Evolutionary conservation across 2,329 filamentous ascomycete genomes (phyloP).

Genomic region (Daldinia sp.): DNA sequence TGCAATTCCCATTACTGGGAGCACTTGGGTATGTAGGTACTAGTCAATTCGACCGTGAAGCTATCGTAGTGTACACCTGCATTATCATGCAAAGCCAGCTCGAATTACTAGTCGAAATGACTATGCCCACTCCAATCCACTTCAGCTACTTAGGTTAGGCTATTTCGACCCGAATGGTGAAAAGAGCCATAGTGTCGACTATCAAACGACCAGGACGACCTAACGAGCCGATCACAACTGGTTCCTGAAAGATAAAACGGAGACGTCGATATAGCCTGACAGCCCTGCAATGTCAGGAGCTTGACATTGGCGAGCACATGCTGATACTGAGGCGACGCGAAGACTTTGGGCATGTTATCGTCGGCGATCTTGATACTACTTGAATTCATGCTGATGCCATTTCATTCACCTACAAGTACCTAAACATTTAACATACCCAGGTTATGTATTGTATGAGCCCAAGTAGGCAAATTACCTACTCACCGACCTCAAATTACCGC

Average conservation of each 20-base stretch:
- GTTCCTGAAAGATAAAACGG: slow-evolving; percentile 16
- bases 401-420: not conserved
- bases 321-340: slow-evolving; percentile 4
- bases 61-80: too few relatives aligned
- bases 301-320: slow-evolving; percentile 27
- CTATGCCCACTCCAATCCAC: slow-evolving; percentile 2
- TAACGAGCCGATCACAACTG: slow-evolving; percentile 28
- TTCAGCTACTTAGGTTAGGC: too few relatives aligned
- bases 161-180: slow-evolving; percentile 14
- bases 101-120: not conserved
- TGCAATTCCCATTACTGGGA: too few relatives aligned
- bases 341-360: not conserved
- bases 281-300: slow-evolving; percentile 16
- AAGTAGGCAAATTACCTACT: too few relatives aligned
- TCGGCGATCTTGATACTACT: slow-evolving; percentile 14
- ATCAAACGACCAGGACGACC: slow-evolving; percentile 34
- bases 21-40: too few relatives aligned
- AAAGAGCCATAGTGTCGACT: slow-evolving; percentile 24
- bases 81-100: not conserved
- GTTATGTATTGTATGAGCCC: too few relatives aligned
- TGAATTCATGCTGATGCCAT: not conserved
- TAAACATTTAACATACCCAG: too few relatives aligned
- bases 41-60: too few relatives aligned
- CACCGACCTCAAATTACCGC: not conserved
- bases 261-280: not conserved